Conservation (phyloP, 2,329 filamentous ascomycete genomes). For the Pezicula rhizophila region DNA sequence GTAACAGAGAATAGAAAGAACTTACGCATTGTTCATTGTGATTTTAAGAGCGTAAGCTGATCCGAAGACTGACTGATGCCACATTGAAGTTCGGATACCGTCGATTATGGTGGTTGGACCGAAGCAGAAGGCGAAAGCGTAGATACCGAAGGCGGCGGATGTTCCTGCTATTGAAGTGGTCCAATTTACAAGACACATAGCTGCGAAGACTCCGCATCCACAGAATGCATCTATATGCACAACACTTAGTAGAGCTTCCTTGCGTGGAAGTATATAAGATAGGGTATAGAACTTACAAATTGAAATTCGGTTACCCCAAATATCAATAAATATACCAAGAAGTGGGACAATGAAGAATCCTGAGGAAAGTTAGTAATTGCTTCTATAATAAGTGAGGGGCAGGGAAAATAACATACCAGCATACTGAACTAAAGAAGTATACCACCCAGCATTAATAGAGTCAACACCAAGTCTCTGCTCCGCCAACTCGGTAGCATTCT, state of each 20-base stretch:
- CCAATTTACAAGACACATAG: constrained; percentile 50
- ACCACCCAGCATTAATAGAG: constrained; percentile 53
- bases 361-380: constrained; percentile 1
- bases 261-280: too few relatives aligned
- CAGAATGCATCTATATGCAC: constrained; percentile 32
- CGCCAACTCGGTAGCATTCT: constrained; percentile 55
- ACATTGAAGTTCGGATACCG: constrained; percentile 52
- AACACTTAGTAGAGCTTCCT: neutral
- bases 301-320: constrained; percentile 46
- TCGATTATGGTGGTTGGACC: constrained; percentile 56
- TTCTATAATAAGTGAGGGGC: too few relatives aligned
- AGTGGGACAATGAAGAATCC: constrained; percentile 53
- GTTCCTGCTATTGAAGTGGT: constrained; percentile 43
- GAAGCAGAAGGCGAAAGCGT: constrained; percentile 47
- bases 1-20: too few relatives aligned
- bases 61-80: constrained; percentile 54
- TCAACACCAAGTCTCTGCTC: constrained; percentile 52
- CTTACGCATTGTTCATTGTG: constrained; percentile 51
- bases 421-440: constrained; percentile 50
- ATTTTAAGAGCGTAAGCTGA: constrained; percentile 55
- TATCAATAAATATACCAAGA: constrained; percentile 49
- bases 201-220: constrained; percentile 42
- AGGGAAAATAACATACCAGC: constrained; percentile 25
- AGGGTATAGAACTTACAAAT: constrained; percentile 27
- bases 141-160: constrained; percentile 53